A percentile compares a stretch with the other conserved stretches of the same genome.
These are phyloP conservation scores for Spathaspora arborariae DNA, from an alignment of 805 yeast species.

Conservation along the genomic window DNA sequence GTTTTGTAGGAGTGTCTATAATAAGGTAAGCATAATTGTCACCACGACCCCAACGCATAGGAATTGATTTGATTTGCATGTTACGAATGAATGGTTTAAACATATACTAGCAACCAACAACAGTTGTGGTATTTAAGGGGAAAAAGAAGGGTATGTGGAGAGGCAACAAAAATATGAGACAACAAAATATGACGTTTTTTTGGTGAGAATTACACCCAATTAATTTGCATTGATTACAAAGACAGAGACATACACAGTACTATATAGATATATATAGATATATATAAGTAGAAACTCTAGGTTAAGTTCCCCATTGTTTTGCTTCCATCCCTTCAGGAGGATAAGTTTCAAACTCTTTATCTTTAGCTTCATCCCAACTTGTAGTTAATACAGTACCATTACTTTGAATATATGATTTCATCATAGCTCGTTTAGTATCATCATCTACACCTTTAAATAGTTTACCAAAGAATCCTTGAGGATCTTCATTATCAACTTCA, in stretches of 20 bases:
- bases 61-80: conserved; percentile 81
- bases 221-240: no score
- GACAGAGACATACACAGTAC: no score
- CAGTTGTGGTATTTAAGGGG: not conserved
- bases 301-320: conserved; percentile 40
- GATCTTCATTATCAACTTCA: conserved; percentile 47
- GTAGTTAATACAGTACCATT: conserved; percentile 93
- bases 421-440: conserved; percentile 89
- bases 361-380: conserved; percentile 84
- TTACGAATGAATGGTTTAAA: not conserved
- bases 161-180: no score
- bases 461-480: conserved; percentile 68
- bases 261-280: no score
- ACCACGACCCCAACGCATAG: conserved; percentile 94
- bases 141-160: not conserved
- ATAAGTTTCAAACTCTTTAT: conserved; percentile 56
- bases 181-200: no score
- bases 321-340: conserved; percentile 77
- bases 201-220: no score
- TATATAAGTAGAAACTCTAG: not conserved
- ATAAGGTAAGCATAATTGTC: conserved; percentile 86
- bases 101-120: no score
- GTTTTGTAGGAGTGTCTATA: conserved; percentile 59
- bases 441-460: conserved; percentile 79
- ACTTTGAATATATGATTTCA: conserved; percentile 91